These are phyloP conservation scores for Phaeophleospora eucalypticola DNA, from an alignment of 2,329 filamentous ascomycete genomes.

Conservation along the genomic window DNA sequence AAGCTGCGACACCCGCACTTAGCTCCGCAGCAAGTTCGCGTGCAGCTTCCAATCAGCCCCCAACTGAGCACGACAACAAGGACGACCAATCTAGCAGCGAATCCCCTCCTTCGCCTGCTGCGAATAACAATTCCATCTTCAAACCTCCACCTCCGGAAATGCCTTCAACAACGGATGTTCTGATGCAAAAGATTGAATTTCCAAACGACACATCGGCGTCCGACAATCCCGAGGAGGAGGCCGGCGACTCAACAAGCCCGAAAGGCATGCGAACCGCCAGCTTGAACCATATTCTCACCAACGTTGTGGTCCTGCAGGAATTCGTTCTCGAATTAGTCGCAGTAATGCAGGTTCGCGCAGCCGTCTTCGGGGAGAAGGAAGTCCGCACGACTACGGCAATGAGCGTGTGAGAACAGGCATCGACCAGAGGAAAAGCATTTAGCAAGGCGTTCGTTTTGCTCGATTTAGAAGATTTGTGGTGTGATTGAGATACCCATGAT, in stretches of 20 bases:
- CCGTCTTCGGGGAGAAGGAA: conserved; percentile 42
- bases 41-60: conserved; percentile 21
- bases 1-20: neutral
- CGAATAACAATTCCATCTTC: conserved; percentile 26
- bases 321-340: conserved; percentile 49
- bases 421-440: neutral
- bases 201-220: conserved; percentile 4
- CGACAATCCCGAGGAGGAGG: neutral
- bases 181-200: conserved; percentile 31
- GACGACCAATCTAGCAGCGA: neutral
- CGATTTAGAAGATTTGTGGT: no score
- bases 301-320: conserved; percentile 48
- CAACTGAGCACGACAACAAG: conserved; percentile 24
- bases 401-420: neutral
- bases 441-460: no score
- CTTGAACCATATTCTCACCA: conserved; percentile 48
- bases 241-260: conserved; percentile 14
- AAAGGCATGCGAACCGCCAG: conserved; percentile 37
- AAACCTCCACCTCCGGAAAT: conserved; percentile 34
- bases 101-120: conserved; percentile 2
- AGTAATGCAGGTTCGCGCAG: conserved; percentile 46
- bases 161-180: conserved; percentile 32
- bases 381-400: conserved; percentile 22
- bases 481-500: neutral
- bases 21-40: conserved; percentile 10